phyloP scores from a whole-genome alignment of 148 eudicot species.

The Polygonum maritimum region DNA sequence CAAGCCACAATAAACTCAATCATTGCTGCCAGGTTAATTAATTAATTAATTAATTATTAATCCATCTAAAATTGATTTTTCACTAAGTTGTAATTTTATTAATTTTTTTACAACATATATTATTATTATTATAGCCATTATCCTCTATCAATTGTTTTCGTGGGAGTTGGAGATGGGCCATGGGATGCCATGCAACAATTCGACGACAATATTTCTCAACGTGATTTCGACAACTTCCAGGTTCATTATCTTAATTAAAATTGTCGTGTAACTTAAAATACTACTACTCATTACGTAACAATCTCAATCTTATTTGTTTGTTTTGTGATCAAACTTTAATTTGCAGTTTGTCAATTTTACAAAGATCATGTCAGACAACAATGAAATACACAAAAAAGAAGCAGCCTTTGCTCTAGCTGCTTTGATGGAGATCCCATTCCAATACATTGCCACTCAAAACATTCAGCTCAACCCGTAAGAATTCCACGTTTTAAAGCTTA shows the following conservation, averaged over 20 bases:
- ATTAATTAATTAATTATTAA: too few species aligned
- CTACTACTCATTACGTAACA: too few species aligned
- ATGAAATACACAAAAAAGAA: constrained; percentile 44
- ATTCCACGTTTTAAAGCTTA: too few species aligned
- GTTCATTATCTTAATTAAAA: constrained; percentile 16
- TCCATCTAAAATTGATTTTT: not conserved
- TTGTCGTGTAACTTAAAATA: not conserved
- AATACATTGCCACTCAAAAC: constrained; percentile 53
- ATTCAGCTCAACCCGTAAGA: constrained; percentile 37
- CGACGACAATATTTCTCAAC: constrained; percentile 69
- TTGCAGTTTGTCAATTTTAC: constrained; percentile 74
- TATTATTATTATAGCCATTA: constrained; percentile 32
- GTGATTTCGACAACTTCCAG: constrained; percentile 81
- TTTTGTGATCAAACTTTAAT: not conserved
- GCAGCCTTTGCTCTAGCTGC: constrained; percentile 83
- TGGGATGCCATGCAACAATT: constrained; percentile 78
- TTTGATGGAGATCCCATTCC: constrained; percentile 75
- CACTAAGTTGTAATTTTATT: not conserved
- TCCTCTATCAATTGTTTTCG: constrained; percentile 69
- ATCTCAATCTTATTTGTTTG: too few species aligned
- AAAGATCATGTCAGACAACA: constrained; percentile 59
- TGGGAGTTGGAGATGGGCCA: constrained; percentile 89
- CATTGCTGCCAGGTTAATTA: constrained; percentile 59
- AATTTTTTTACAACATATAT: not conserved
- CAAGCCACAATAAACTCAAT: constrained; percentile 61